Evolutionary conservation across 805 yeast genomes (phyloP), one percentile per base, ranked within the genome.

Genomic region (Ogataea pini): DNA sequence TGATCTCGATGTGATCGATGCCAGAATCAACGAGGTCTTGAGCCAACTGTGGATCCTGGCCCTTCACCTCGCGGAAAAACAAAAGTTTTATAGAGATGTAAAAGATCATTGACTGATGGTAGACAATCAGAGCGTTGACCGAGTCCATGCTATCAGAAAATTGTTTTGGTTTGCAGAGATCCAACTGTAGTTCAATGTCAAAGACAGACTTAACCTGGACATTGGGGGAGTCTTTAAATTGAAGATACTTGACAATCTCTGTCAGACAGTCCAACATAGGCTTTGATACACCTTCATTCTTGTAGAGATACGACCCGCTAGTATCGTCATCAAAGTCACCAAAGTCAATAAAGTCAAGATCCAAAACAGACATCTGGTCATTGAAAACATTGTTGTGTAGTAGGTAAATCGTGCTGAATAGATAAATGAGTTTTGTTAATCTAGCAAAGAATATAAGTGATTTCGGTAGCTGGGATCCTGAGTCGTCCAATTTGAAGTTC

Each of bases 41-140:
- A 5, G 25, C 5, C 25, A 14, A 18, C 2, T 13, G n/a, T 10
- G 42, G 20, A 4, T 9, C 12, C n/a, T 4, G 22, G 5, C 25
- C 16, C 18, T 39, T 39, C 20, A 39, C 42, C 33, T 39, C 42
- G 3, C 42, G 32, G 24, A 27, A 13, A 25, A 39, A 39, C 12
- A 39, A 18, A 24, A 39, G 33, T 18, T 39, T 18, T 14, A 39
- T 28, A 9, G 42, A 16, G 9, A 13, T 18, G 33, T 39, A 28
- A 14, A 39, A 39, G 4, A 39, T 39, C 42, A 39, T 39, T 3
- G 42, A 39, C 25, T 39, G 42, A 17, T 39, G 42, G 42, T 39
- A 39, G 14, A 39, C 16, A 16, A 39, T 39, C 24, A 39, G 24
- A 12, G 32, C 42, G 25, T 39, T 39, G 25, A 9, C 14, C 6